Percentiles rank a stretch among this genome's conserved stretches.
These are phyloP conservation scores for Chiua sp. DNA, from an alignment of 1,284 basidiomycete genomes.

Conservation along the genomic window DNA sequence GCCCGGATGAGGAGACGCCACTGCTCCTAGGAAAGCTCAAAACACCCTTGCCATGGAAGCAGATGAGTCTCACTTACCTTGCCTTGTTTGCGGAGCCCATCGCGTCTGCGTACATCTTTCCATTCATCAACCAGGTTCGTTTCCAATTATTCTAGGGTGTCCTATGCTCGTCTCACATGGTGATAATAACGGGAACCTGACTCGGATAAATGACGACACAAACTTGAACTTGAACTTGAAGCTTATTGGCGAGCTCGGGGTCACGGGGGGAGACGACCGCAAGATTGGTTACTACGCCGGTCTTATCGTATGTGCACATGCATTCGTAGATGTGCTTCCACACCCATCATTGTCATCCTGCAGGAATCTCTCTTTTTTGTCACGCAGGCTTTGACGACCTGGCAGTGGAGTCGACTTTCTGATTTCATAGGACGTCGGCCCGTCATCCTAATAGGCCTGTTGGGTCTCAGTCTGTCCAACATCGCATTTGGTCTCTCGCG, in stretches of 20 bases:
- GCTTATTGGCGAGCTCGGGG: slow-evolving; percentile 40
- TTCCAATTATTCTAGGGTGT: not conserved
- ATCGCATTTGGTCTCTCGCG: slow-evolving; percentile 74
- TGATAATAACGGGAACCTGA: not conserved
- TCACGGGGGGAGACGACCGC: slow-evolving; percentile 53
- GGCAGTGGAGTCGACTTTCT: slow-evolving; percentile 77
- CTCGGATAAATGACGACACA: not conserved
- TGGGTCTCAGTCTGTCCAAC: slow-evolving; percentile 71
- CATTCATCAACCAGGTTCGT: slow-evolving; percentile 38
- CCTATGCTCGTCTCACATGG: not conserved
- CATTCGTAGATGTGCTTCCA: not conserved
- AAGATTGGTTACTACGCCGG: slow-evolving; percentile 73
- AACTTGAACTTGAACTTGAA: too few relatives aligned
- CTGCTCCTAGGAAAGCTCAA: slow-evolving; percentile 22
- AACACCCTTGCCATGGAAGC: slow-evolving; percentile 33
- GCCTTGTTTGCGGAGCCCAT: slow-evolving; percentile 31
- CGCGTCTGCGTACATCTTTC: slow-evolving; percentile 30
- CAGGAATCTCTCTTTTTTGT: slow-evolving; percentile 79
- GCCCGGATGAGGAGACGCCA: slow-evolving; percentile 25
- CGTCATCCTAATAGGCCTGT: slow-evolving; percentile 67
- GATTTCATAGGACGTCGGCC: slow-evolving; percentile 76
- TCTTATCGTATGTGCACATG: slow-evolving; percentile 51
- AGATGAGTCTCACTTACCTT: slow-evolving; percentile 23
- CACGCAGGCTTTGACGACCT: slow-evolving; percentile 68
- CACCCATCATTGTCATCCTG: not conserved